Conservation (phyloP, 805 yeast genomes). For the Jamesozyma piceae region DNA sequence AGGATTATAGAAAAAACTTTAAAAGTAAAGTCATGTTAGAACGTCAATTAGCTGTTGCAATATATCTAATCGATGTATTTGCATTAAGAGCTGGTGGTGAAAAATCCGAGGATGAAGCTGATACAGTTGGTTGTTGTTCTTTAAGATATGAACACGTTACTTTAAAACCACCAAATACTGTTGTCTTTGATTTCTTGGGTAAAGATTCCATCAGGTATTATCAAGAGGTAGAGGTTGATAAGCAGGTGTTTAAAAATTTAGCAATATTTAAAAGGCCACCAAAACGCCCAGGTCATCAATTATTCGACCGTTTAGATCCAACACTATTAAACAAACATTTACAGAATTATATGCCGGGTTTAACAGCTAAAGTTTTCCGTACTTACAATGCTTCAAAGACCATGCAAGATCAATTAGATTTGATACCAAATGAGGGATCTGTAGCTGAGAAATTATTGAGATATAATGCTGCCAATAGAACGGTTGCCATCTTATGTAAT, state of each 20-base stretch:
- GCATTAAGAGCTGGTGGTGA: slow-evolving; percentile 98
- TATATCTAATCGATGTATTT: slow-evolving; percentile 81
- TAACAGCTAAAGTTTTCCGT: slow-evolving; percentile 95
- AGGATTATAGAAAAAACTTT: slow-evolving; percentile 60
- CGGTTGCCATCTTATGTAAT: slow-evolving; percentile 92
- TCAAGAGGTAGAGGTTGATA: slow-evolving; percentile 86
- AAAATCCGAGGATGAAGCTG: slow-evolving; percentile 94
- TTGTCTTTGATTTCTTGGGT: slow-evolving; percentile 88
- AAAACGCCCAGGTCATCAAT: slow-evolving; percentile 82
- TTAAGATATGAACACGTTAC: slow-evolving; percentile 83
- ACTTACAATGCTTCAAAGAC: slow-evolving; percentile 93
- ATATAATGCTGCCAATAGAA: slow-evolving; percentile 90
- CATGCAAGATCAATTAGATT: slow-evolving; percentile 88
- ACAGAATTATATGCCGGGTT: slow-evolving; percentile 83
- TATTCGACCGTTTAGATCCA: slow-evolving; percentile 87
- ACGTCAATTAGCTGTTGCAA: slow-evolving; percentile 89
- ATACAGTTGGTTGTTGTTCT: slow-evolving; percentile 96
- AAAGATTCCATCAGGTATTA: slow-evolving; percentile 87
- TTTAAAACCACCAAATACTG: slow-evolving; percentile 74
- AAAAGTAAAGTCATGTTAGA: slow-evolving; percentile 72
- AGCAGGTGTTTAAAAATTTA: slow-evolving; percentile 84
- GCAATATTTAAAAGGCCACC: slow-evolving; percentile 82
- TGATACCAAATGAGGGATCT: slow-evolving; percentile 78
- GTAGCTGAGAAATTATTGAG: slow-evolving; percentile 78
- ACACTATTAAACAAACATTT: slow-evolving; percentile 72